phyloP scores from a whole-genome alignment of 2,329 filamentous ascomycete species.

The Chrysosporium keratinophilum region DNA sequence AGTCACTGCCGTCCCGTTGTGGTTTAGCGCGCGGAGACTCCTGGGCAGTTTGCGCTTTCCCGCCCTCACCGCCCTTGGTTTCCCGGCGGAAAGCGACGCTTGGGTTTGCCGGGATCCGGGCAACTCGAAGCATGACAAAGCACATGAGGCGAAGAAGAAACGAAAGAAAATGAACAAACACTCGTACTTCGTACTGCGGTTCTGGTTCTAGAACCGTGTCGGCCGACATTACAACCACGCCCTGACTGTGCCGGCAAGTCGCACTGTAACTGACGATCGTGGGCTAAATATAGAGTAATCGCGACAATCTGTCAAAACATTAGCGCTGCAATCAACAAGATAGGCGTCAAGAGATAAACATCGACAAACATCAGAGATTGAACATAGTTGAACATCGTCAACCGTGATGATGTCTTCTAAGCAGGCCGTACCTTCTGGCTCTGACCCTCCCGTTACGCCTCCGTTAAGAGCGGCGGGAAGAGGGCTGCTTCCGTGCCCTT shows the following conservation, averaged over 20 bases:
- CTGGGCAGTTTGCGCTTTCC: background rate
- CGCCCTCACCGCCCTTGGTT: constrained; percentile 1
- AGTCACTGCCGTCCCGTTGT: background rate
- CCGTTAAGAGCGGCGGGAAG: constrained; percentile 41
- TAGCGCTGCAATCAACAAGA: background rate
- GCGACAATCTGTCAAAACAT: no score
- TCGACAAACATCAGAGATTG: background rate
- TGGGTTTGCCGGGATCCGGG: background rate
- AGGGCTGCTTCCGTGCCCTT: constrained; percentile 39
- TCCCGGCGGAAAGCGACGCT: constrained; percentile 5
- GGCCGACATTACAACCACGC: background rate
- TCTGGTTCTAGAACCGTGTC: constrained; percentile 1
- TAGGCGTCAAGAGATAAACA: background rate
- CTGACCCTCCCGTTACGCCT: constrained; percentile 23
- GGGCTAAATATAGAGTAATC: background rate
- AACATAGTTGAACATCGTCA: no score
- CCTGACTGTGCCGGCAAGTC: no score
- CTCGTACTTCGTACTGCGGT: background rate
- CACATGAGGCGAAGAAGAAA: background rate
- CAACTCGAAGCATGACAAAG: background rate
- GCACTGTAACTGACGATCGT: background rate
- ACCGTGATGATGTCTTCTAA: no score
- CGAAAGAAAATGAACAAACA: background rate
- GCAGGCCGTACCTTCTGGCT: no score
- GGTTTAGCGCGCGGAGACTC: background rate